These are phyloP conservation scores for Erythrophleum fordii DNA, from an alignment of 306 rosid genomes.

Conservation along the genomic window DNA sequence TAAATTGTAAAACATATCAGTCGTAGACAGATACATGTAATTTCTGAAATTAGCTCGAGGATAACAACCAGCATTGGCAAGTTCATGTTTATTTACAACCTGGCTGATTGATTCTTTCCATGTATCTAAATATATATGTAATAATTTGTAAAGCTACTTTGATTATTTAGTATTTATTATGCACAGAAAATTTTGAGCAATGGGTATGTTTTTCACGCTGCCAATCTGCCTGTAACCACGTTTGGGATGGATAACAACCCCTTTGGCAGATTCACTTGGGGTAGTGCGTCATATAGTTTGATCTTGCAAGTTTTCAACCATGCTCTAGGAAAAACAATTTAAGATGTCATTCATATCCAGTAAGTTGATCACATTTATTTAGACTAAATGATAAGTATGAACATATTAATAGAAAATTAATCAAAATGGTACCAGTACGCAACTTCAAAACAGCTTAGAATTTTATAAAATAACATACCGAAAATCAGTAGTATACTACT, in stretches of 20 bases:
- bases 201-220: neutral
- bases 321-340: neutral
- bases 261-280: neutral
- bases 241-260: neutral
- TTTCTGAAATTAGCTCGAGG: slow-evolving; percentile 36
- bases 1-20: slow-evolving; percentile 39
- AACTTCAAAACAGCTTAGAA: neutral
- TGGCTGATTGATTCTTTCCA: slow-evolving; percentile 36
- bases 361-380: neutral
- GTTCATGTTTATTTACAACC: slow-evolving; percentile 35
- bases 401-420: neutral
- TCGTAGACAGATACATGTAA: too few species aligned
- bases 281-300: neutral
- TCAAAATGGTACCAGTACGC: neutral
- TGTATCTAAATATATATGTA: slow-evolving; percentile 43
- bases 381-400: neutral
- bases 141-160: slow-evolving; percentile 41
- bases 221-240: neutral
- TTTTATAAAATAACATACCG: neutral
- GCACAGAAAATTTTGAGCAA: slow-evolving; percentile 29
- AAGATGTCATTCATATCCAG: neutral
- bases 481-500: neutral
- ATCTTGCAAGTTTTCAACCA: neutral
- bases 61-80: slow-evolving; percentile 41
- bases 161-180: neutral